These are phyloP conservation scores for Conoideocrella luteorostrata DNA, from an alignment of 2,329 filamentous ascomycete genomes.

Conservation along the genomic window DNA sequence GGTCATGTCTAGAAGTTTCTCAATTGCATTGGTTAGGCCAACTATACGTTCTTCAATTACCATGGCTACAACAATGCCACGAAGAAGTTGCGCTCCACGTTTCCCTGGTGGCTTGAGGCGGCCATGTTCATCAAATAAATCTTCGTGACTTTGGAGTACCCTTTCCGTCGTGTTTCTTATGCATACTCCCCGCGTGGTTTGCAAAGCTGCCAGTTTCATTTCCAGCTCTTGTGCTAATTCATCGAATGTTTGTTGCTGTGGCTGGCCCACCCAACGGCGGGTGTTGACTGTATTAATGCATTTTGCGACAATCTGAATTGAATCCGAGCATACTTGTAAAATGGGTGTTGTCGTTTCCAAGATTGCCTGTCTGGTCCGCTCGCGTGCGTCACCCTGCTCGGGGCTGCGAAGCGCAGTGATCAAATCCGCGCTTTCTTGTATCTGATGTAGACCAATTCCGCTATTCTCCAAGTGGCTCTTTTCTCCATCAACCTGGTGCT, in stretches of 20 bases:
- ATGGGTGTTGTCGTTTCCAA: too few species aligned
- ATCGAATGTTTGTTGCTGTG: conserved; percentile 13
- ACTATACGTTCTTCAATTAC: conserved; percentile 39
- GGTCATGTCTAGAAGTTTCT: conserved; percentile 30
- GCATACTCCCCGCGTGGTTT: conserved; percentile 18
- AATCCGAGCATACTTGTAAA: too few species aligned
- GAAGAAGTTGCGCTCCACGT: conserved; percentile 20
- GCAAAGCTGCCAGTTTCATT: too few species aligned
- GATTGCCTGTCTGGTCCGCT: too few species aligned
- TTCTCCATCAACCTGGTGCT: not conserved
- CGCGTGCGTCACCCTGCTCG: too few species aligned
- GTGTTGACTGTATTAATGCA: too few species aligned
- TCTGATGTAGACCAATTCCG: too few species aligned
- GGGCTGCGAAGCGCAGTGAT: too few species aligned
- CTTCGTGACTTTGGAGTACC: conserved; percentile 30
- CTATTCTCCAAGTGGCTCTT: not conserved
- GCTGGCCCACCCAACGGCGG: too few species aligned
- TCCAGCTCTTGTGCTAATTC: conserved; percentile 18
- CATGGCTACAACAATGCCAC: conserved; percentile 38
- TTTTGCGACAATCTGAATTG: too few species aligned
- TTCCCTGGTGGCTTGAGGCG: conserved; percentile 23
- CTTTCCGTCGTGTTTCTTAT: conserved; percentile 30
- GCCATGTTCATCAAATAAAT: conserved; percentile 36
- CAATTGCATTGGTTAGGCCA: conserved; percentile 18
- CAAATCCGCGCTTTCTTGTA: too few species aligned